Conservation (phyloP, 441 rosid species). For the Pelargonium citronellum region DNA sequence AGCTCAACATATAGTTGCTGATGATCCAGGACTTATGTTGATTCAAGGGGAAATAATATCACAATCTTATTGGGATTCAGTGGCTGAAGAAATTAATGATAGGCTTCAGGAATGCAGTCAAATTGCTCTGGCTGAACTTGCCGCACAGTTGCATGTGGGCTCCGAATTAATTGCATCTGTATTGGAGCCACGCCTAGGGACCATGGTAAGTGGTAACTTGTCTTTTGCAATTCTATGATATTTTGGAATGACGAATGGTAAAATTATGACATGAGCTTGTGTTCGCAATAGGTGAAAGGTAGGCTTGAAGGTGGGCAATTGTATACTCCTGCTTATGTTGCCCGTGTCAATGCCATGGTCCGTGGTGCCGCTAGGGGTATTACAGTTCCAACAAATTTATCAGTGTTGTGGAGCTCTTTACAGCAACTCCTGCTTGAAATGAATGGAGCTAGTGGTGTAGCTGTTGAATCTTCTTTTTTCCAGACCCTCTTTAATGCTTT, state of each 20-base stretch:
- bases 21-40: constrained; percentile 49
- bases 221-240: background rate
- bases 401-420: constrained; percentile 63
- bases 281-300: constrained; percentile 65
- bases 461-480: constrained; percentile 75
- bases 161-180: constrained; percentile 72
- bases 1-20: constrained; percentile 57
- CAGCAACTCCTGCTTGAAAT: constrained; percentile 83
- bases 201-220: constrained; percentile 44
- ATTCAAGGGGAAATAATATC: constrained; percentile 90
- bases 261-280: constrained; percentile 14
- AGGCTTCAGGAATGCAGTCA: constrained; percentile 95
- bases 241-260: constrained; percentile 4
- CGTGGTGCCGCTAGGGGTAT: constrained; percentile 90
- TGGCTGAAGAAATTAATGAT: constrained; percentile 90
- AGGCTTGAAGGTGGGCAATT: constrained; percentile 97
- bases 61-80: constrained; percentile 75
- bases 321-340: constrained; percentile 91
- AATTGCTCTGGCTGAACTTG: constrained; percentile 78
- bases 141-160: constrained; percentile 82
- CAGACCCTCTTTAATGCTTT: constrained; percentile 76
- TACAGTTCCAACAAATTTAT: constrained; percentile 74
- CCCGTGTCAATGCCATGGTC: constrained; percentile 89
- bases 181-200: constrained; percentile 90
- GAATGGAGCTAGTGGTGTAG: constrained; percentile 84